These are phyloP conservation scores for Triglochin maritima DNA, from an alignment of 106 monocot species.

Conservation along the genomic window DNA sequence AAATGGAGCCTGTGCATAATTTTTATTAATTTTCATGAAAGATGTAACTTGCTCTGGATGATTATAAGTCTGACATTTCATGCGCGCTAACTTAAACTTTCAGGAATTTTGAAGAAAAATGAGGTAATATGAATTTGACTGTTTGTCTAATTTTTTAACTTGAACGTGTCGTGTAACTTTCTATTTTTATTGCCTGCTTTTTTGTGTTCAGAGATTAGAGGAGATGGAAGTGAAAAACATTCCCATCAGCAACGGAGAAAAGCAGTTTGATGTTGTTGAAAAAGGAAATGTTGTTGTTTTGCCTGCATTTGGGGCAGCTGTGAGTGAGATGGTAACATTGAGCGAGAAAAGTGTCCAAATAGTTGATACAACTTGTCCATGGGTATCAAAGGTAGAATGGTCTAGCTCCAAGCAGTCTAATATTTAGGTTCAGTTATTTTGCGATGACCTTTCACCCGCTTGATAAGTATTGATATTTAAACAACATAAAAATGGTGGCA, in stretches of 20 bases:
- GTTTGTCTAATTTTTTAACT: neutral
- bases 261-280: slow-evolving; percentile 68
- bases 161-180: neutral
- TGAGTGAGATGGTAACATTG: slow-evolving; percentile 83
- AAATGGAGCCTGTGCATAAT: too few species aligned
- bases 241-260: slow-evolving; percentile 57
- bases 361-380: slow-evolving; percentile 98
- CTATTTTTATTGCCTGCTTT: neutral
- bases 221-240: slow-evolving; percentile 83
- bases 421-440: too few species aligned
- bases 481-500: neutral
- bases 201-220: slow-evolving; percentile 49
- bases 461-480: slow-evolving; percentile 12
- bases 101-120: too few species aligned
- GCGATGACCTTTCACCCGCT: too few species aligned
- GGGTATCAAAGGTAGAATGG: slow-evolving; percentile 71
- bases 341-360: slow-evolving; percentile 91
- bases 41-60: too few species aligned
- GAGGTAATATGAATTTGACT: too few species aligned
- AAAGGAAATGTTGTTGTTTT: slow-evolving; percentile 81
- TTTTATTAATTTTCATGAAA: too few species aligned
- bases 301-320: slow-evolving; percentile 94
- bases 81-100: too few species aligned
- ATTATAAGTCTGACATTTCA: too few species aligned
- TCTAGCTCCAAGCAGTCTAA: too few species aligned